A percentile compares a stretch with the other conserved stretches of the same genome.
phyloP scores from a whole-genome alignment of 1,139 yeast genomes.

The Protomyces pachydermus region DNA sequence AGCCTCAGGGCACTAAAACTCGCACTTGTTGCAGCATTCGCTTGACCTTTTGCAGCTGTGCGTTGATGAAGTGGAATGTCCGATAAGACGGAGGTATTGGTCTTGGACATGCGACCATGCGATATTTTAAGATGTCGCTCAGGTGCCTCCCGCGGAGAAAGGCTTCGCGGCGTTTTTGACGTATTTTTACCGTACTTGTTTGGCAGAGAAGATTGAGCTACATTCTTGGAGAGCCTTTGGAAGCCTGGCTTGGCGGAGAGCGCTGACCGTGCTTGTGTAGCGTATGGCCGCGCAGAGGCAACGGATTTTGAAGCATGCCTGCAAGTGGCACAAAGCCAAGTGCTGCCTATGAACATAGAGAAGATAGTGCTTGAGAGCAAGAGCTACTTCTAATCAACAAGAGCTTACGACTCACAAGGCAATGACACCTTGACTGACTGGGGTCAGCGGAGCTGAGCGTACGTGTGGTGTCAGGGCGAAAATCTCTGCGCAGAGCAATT shows the following conservation, averaged over 20 bases:
- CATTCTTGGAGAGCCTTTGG: not conserved
- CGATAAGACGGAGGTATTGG: slow-evolving; percentile 10
- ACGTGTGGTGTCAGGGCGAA: too few species aligned
- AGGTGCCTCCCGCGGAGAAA: not conserved
- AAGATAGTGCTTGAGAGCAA: too few species aligned
- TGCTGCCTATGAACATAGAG: not conserved
- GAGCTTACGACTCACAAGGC: too few species aligned
- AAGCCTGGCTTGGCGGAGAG: not conserved
- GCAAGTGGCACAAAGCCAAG: not conserved
- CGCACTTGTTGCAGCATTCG: not conserved
- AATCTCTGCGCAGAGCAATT: too few species aligned
- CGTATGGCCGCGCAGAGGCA: not conserved
- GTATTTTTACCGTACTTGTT: not conserved
- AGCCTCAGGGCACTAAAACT: slow-evolving; percentile 60
- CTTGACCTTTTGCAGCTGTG: slow-evolving; percentile 10
- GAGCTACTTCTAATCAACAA: too few species aligned
- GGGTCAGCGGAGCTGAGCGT: too few species aligned
- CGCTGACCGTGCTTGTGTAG: not conserved
- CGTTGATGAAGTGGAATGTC: slow-evolving; percentile 11
- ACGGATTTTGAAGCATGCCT: not conserved
- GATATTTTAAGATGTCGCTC: not conserved
- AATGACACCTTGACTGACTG: too few species aligned
- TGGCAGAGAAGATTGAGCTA: not conserved
- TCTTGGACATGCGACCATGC: slow-evolving; percentile 20
- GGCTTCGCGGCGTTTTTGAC: not conserved